These are phyloP conservation scores for Parmales sp. DNA, from an alignment of 108 stramenopile species.

Conservation along the genomic window DNA sequence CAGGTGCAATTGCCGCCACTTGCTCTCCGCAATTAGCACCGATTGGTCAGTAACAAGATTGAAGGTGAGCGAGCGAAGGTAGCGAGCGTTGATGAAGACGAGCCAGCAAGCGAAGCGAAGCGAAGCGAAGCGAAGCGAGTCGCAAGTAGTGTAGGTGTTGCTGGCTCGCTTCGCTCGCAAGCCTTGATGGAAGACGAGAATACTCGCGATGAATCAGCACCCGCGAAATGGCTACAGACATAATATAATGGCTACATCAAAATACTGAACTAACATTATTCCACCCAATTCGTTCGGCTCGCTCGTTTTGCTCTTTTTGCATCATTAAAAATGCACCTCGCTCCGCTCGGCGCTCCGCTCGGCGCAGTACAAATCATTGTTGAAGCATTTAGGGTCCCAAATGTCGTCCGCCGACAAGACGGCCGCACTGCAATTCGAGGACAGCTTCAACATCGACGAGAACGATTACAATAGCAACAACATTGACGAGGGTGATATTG, in stretches of 20 bases:
- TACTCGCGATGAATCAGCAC: no score
- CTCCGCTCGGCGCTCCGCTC: no score
- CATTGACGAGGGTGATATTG: conserved; percentile 11
- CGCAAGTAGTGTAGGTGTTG: not conserved
- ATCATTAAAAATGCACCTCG: no score
- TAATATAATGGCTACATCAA: no score
- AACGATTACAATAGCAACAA: no score
- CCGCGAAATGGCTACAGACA: no score
- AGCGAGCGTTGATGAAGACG: not conserved
- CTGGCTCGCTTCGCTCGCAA: not conserved
- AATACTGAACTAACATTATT: no score
- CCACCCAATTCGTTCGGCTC: no score
- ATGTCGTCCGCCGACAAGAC: conserved; percentile 28
- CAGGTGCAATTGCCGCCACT: conserved; percentile 59
- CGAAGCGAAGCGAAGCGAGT: not conserved
- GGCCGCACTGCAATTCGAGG: conserved; percentile 1
- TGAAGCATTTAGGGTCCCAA: conserved; percentile 64
- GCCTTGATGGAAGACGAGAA: no score
- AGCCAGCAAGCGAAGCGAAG: not conserved
- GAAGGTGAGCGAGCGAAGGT: not conserved
- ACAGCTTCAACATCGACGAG: no score
- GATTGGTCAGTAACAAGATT: conserved; percentile 44
- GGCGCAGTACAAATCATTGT: no score
- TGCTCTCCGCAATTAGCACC: conserved; percentile 45
- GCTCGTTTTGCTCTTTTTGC: no score